A percentile compares a stretch with the other conserved stretches of the same genome.
phyloP scores from a whole-genome alignment of 1,139 yeast species.

The Pichiaceae sp. region DNA sequence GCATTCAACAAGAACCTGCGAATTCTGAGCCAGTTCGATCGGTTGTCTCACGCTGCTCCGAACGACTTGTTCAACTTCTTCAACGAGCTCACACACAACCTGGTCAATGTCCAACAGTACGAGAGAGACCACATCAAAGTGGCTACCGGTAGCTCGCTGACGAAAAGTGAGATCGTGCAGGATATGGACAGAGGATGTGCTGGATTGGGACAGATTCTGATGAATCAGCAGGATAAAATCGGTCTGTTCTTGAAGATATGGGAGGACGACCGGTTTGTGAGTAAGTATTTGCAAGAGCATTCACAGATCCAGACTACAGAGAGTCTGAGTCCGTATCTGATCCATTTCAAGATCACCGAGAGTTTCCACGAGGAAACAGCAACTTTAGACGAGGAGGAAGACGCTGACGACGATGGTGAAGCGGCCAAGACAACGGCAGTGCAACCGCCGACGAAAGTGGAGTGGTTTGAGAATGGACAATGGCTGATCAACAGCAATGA shows the following conservation, averaged over 20 bases:
- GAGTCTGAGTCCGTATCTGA: constrained; percentile 13
- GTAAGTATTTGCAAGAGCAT: constrained; percentile 9
- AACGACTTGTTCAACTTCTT: constrained; percentile 24
- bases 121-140: constrained; percentile 4
- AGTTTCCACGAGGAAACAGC: constrained; percentile 6
- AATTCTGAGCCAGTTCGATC: constrained; percentile 22
- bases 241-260: constrained; percentile 24
- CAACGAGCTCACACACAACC: constrained; percentile 17
- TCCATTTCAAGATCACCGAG: constrained; percentile 24
- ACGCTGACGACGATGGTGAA: neutral
- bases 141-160: constrained; percentile 1
- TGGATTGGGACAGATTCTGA: constrained; percentile 19
- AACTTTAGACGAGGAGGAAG: constrained; percentile 1
- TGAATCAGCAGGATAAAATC: constrained; percentile 20
- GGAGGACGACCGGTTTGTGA: constrained; percentile 21
- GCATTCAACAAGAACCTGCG: constrained; percentile 24
- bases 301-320: constrained; percentile 12
- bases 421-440: neutral
- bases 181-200: constrained; percentile 15
- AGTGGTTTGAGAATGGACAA: constrained; percentile 18
- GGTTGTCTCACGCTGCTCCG: constrained; percentile 21
- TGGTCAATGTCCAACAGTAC: constrained; percentile 10
- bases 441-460: constrained; percentile 4
- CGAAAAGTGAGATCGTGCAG: constrained; percentile 1
- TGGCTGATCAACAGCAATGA: constrained; percentile 15